These are phyloP conservation scores for Yamadazyma membranifaciens DNA, from an alignment of 1,139 yeast genomes.

Conservation along the genomic window DNA sequence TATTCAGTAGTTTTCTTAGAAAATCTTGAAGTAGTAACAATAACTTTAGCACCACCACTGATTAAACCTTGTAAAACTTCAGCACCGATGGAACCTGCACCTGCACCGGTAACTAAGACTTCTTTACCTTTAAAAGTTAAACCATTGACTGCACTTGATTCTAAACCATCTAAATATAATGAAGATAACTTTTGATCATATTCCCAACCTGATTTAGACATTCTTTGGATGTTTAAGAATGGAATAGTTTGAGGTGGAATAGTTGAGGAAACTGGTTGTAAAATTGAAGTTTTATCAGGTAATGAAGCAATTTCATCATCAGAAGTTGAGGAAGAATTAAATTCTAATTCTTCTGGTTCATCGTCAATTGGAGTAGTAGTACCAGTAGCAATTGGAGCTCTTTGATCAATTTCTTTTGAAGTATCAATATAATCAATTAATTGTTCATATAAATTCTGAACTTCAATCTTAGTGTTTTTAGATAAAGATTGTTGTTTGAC, in stretches of 20 bases:
- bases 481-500: conserved; percentile 65
- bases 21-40: conserved; percentile 95
- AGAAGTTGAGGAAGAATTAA: conserved; percentile 34
- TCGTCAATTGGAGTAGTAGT: conserved; percentile 48
- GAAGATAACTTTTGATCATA: conserved; percentile 81
- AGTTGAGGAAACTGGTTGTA: conserved; percentile 70
- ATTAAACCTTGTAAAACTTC: conserved; percentile 92
- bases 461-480: conserved; percentile 65
- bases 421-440: conserved; percentile 71
- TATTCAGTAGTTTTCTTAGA: conserved; percentile 93
- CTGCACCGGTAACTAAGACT: conserved; percentile 96
- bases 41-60: conserved; percentile 96
- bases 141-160: conserved; percentile 90
- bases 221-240: conserved; percentile 86
- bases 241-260: conserved; percentile 88
- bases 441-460: conserved; percentile 77
- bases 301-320: conserved; percentile 84
- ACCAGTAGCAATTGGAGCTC: conserved; percentile 35
- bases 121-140: conserved; percentile 84
- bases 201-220: conserved; percentile 75
- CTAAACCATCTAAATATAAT: conserved; percentile 82
- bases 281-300: conserved; percentile 66
- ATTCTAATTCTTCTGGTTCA: conserved; percentile 37
- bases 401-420: conserved; percentile 61
- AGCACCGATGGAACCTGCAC: conserved; percentile 98